Base-by-base conservation (phyloP, 805 yeast genomes). In the Yamadazyma sp. region DNA sequence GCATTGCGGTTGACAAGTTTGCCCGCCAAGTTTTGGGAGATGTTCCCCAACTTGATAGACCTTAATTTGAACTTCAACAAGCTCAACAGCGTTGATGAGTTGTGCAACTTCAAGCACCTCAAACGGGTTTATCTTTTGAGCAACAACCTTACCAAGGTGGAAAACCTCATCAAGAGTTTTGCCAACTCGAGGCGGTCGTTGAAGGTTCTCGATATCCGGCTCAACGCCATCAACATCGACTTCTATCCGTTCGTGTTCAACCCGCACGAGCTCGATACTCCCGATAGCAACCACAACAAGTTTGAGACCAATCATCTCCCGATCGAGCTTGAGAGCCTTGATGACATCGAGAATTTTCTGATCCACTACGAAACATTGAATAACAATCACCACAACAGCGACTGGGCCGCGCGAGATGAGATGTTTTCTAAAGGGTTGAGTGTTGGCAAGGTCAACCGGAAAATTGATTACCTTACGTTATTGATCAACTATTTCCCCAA, bases 231-330 rank as follows among this genome's bases (percentile, higher is more conserved):
- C 18, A 75, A 70, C 28, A 54, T 60, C 28, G 70, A 64, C 8
- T 59, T 71, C 33, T 75, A 77, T 49, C 79, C 82, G 0, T 75
- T 67, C 46, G 77, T 77, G 1, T 76, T 77, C 53, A 70, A 68
- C 43, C 73, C 74, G 4, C 62, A 63, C 6, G 77, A 68, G 34
- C 39, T 58, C 13, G 67, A 57, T 17, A 19, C 23, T 12, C 33
- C 33, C n/a, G 48, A 48, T 21, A 45, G 44, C 6, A 30, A 43
- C 19, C 38, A 46, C n/a, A 27, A 34, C 18, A 28, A 12, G 12
- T 22, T 22, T 19, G 38, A 28, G n/a, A 15, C 33, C 23, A 35
- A 22, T 16, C 45, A 44, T 10, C 60, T 60, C 34, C 67, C 70
- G 3, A 60, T 75, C 12, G 71, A 66, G 27, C 49, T 75, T 28